These are phyloP conservation scores for Epichloe uncinata DNA, from an alignment of 2,329 filamentous ascomycete species.

Conservation along the genomic window DNA sequence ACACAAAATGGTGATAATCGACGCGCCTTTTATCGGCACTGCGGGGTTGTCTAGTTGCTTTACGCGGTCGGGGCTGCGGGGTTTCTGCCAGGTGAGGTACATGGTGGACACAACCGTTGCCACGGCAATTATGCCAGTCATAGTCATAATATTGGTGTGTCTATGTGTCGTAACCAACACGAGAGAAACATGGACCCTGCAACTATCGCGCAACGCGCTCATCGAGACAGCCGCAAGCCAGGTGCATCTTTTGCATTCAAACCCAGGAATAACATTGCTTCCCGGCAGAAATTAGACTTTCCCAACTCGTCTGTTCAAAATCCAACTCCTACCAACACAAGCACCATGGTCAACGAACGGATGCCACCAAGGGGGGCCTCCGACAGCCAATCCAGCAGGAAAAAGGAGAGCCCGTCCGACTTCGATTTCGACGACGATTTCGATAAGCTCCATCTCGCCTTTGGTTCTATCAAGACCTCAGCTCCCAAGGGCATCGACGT, in stretches of 20 bases:
- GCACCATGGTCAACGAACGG: conserved; percentile 34
- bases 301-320: conserved; percentile 4
- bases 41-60: not conserved
- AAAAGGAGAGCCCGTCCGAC: conserved; percentile 14
- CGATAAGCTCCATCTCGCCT: conserved; percentile 18
- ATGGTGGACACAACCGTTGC: conserved; percentile 10
- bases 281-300: conserved; percentile 11
- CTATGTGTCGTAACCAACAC: not conserved
- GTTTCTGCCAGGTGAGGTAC: not conserved
- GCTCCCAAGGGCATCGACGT: conserved; percentile 8
- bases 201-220: conserved; percentile 5
- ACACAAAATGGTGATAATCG: not conserved
- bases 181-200: conserved; percentile 6
- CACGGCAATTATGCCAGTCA: conserved; percentile 18
- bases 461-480: conserved; percentile 14
- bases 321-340: conserved; percentile 1
- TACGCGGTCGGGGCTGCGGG: not conserved
- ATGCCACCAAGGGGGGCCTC: conserved; percentile 19
- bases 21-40: not conserved
- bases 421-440: conserved; percentile 19
- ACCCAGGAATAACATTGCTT: conserved; percentile 18
- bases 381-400: not conserved
- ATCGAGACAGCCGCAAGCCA: conserved; percentile 12
- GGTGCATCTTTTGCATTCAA: conserved; percentile 19
- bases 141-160: not conserved